These are phyloP conservation scores for Thelonectria olida DNA, from an alignment of 2,329 filamentous ascomycete genomes.

Conservation along the genomic window DNA sequence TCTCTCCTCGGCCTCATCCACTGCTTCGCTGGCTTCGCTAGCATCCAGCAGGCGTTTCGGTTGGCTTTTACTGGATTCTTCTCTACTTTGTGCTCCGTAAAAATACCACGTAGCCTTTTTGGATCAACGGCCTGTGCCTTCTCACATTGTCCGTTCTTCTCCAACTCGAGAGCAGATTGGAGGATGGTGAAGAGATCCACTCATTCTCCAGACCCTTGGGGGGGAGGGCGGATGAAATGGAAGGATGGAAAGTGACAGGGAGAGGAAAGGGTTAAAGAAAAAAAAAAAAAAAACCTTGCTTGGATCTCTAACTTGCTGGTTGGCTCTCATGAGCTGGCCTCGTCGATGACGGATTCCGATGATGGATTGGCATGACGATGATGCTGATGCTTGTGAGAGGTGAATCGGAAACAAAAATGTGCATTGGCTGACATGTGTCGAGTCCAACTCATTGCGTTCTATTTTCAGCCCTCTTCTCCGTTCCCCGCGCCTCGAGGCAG, in stretches of 20 bases:
- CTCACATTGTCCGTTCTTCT: not conserved
- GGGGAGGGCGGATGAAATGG: not conserved
- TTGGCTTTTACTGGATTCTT: not conserved
- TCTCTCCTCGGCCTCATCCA: conserved; percentile 22
- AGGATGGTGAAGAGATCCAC: not conserved
- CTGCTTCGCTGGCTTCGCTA: conserved; percentile 31
- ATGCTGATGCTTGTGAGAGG: conserved; percentile 15
- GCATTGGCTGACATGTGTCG: not conserved
- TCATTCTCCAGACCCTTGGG: not conserved
- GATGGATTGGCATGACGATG: not conserved
- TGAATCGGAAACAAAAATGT: not conserved
- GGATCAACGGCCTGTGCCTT: conserved; percentile 4
- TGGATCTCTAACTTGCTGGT: no score
- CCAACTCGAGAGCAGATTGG: conserved; percentile 8
- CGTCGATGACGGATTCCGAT: not conserved
- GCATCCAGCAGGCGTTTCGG: conserved; percentile 21
- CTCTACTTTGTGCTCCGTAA: conserved; percentile 4
- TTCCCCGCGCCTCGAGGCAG: conserved; percentile 25
- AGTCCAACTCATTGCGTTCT: conserved; percentile 14
- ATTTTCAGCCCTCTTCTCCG: conserved; percentile 23
- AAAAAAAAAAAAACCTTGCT: not conserved
- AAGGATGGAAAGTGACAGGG: not conserved
- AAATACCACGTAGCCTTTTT: conserved; percentile 21
- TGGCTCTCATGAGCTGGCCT: no score
- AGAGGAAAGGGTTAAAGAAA: not conserved